Conservation (phyloP, 306 rosid species). For the Rosa multiflora region DNA sequence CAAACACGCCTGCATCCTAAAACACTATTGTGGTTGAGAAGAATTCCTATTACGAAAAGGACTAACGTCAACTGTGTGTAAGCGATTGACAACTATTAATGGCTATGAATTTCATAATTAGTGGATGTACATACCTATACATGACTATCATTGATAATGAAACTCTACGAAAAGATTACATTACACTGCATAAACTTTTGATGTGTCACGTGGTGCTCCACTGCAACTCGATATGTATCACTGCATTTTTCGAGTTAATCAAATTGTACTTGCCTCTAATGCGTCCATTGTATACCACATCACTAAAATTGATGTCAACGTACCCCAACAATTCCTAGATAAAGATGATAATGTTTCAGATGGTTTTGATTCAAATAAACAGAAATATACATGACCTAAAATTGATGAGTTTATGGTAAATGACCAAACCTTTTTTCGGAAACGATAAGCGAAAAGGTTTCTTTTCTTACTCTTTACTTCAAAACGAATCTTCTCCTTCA, state of each 20-base stretch:
- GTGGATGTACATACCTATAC: too few species aligned
- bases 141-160: background rate
- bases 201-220: slow-evolving; percentile 25
- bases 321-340: slow-evolving; percentile 24
- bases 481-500: slow-evolving; percentile 26
- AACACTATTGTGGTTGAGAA: background rate
- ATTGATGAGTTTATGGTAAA: background rate
- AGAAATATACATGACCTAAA: background rate
- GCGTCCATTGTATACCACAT: slow-evolving; percentile 30
- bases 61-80: too few species aligned
- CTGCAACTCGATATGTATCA: slow-evolving; percentile 25
- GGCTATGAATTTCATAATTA: background rate
- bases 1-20: background rate
- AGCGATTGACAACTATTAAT: background rate
- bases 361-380: background rate
- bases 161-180: background rate
- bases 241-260: slow-evolving; percentile 32
- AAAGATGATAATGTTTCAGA: background rate
- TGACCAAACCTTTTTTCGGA: slow-evolving; percentile 4
- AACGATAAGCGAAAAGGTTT: slow-evolving; percentile 2
- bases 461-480: slow-evolving; percentile 27
- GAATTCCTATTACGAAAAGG: background rate
- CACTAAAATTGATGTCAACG: slow-evolving; percentile 26
- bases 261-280: slow-evolving; percentile 30
- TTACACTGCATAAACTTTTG: background rate